phyloP scores from a whole-genome alignment of 768 basidiomycete species.

The Rhodosporidiobolus odoratus region DNA sequence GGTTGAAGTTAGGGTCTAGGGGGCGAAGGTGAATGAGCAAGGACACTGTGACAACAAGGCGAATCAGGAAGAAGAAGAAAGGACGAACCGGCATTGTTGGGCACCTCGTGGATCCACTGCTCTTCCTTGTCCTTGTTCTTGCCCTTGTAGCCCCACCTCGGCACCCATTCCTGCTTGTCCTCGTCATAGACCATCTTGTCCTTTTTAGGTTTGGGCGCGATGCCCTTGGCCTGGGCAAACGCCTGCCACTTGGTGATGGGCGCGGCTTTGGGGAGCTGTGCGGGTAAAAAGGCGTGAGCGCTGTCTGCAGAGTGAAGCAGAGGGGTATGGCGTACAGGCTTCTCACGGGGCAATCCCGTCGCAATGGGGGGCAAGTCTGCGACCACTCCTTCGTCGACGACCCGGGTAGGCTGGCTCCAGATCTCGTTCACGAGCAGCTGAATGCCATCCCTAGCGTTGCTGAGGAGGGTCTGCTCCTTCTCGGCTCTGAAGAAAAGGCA shows the following conservation, averaged over 20 bases:
- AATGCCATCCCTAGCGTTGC: slow-evolving; percentile 71
- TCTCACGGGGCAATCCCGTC: slow-evolving; percentile 76
- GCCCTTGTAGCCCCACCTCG: slow-evolving; percentile 74
- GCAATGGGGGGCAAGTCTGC: slow-evolving; percentile 72
- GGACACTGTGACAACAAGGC: no score
- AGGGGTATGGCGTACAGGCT: slow-evolving; percentile 51
- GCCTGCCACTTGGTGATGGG: slow-evolving; percentile 93
- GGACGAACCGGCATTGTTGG: slow-evolving; percentile 69
- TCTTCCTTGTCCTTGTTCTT: slow-evolving; percentile 81
- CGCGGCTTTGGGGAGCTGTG: slow-evolving; percentile 74
- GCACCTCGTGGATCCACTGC: slow-evolving; percentile 90
- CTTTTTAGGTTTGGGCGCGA: slow-evolving; percentile 62
- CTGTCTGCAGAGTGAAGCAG: not conserved
- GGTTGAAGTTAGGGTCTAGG: slow-evolving; percentile 72
- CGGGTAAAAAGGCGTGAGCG: not conserved
- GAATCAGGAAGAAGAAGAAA: not conserved
- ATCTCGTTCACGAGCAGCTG: slow-evolving; percentile 75
- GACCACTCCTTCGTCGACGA: slow-evolving; percentile 72
- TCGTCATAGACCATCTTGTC: slow-evolving; percentile 90
- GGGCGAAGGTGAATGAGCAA: not conserved
- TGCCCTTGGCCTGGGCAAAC: slow-evolving; percentile 91
- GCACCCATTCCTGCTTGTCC: slow-evolving; percentile 85
- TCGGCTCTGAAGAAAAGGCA: slow-evolving; percentile 55
- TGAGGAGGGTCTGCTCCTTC: slow-evolving; percentile 71
- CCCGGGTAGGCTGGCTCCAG: slow-evolving; percentile 69